A percentile compares a stretch with the other conserved stretches of the same genome.
These are phyloP conservation scores for Tulasnella calospora DNA, from an alignment of 768 basidiomycete species.

Conservation along the genomic window DNA sequence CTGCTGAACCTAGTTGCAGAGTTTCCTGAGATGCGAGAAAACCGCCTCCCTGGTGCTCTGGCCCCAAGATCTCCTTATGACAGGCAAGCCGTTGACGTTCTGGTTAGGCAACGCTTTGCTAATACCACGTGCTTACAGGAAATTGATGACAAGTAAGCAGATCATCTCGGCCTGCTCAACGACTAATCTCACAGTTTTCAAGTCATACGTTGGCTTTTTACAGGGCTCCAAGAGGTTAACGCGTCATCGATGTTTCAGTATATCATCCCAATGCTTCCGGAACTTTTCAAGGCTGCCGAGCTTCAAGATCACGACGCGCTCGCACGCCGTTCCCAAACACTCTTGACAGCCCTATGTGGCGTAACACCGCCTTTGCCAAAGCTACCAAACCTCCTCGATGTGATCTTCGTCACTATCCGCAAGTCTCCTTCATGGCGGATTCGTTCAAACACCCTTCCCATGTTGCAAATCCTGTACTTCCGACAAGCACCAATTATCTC, in stretches of 20 bases:
- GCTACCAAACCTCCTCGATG: constrained; percentile 62
- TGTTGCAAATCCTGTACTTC: constrained; percentile 87
- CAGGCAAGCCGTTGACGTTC: constrained; percentile 44
- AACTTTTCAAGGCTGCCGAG: constrained; percentile 71
- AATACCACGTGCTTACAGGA: not conserved
- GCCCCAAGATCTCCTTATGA: constrained; percentile 87
- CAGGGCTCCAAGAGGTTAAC: constrained; percentile 68
- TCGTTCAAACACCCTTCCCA: constrained; percentile 76
- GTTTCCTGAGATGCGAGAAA: constrained; percentile 64
- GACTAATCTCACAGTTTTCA: constrained; percentile 42
- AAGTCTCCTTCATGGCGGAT: constrained; percentile 85
- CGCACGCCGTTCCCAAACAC: constrained; percentile 54
- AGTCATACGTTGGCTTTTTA: constrained; percentile 73
- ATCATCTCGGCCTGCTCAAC: not conserved
- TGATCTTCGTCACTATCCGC: constrained; percentile 71
- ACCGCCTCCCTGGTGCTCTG: constrained; percentile 66
- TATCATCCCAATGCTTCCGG: constrained; percentile 71
- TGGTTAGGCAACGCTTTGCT: not conserved
- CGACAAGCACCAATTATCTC: constrained; percentile 76
- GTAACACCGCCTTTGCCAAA: constrained; percentile 70
- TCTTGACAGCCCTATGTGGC: constrained; percentile 80
- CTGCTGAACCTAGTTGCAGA: constrained; percentile 56
- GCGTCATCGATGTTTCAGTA: constrained; percentile 75
- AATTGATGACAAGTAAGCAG: constrained; percentile 10
- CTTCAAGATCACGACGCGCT: constrained; percentile 74